A percentile compares a stretch with the other conserved stretches of the same genome.
phyloP scores from a whole-genome alignment of 257 asterid genomes.

The Coffea eugenioides region DNA sequence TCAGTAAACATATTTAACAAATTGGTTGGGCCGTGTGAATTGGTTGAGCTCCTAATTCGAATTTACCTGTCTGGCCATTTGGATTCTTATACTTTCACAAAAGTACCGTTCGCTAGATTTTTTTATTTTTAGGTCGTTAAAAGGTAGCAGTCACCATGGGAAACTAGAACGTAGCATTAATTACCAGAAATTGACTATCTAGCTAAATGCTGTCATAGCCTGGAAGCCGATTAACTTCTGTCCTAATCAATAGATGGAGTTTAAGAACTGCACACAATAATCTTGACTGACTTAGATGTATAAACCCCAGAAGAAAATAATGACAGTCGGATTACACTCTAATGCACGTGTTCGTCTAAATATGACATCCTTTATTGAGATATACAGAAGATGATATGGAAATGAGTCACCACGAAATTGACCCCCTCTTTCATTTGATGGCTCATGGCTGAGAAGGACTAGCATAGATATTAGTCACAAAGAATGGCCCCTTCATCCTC shows the following conservation, averaged over 20 bases:
- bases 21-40: not conserved
- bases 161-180: not conserved
- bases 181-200: not conserved
- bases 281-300: not conserved
- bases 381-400: constrained; percentile 4
- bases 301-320: not conserved
- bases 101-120: not conserved
- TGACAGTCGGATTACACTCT: not conserved
- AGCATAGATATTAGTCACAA: not conserved
- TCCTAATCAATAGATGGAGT: not conserved
- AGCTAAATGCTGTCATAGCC: not conserved
- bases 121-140: not conserved
- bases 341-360: not conserved
- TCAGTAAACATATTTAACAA: not conserved
- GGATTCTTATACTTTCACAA: not conserved
- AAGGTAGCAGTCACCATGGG: not conserved
- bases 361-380: constrained; percentile 7
- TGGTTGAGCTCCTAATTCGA: not conserved
- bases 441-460: not conserved
- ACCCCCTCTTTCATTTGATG: not conserved
- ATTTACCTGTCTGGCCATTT: not conserved
- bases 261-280: not conserved
- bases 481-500: not conserved
- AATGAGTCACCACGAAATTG: constrained; percentile 3
- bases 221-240: not conserved